Evolutionary conservation across 2,329 filamentous ascomycete species (phyloP), one percentile per base, ranked within the genome.

Genomic region (Xylaria hypoxylon): DNA sequence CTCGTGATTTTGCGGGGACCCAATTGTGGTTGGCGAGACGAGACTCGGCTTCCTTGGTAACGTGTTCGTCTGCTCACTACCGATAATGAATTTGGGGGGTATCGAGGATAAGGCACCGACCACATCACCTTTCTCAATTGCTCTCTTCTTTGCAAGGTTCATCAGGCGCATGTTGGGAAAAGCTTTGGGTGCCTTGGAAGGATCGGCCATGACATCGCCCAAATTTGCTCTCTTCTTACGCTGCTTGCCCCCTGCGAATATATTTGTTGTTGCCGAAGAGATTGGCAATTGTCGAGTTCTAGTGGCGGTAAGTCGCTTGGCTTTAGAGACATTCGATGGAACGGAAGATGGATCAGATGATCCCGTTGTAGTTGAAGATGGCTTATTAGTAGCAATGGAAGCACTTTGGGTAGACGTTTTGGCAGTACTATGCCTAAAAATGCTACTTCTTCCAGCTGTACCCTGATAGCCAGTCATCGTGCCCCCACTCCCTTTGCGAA

Each of bases 221-320:
- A 87, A 73, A 13, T 69, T 79, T 1, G 62, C 48, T 15, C 81
- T 77, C 22, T 72, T 71, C 67, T 80, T 83, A 33, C 71, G 75
- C 28, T 70, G 74, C 63, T 77, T 83, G 1, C 85, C 84, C 10
- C 78, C 78, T 6, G 74, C 68, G 53, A 87, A 87, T 1, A 87
- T 79, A 64, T 86, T 87, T 15, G 62, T 68, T 7, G 64, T 45
- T 51, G 26, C 56, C 28, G 53, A 62, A 26, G 60, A 38, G 47
- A 59, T 62, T 45, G 59, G 68, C 52, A 65, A 56, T 45, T 61
- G 72, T 33, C 63, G 67, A 47, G 63, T 75, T 57, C 72, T 73
- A 47, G 74, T 74, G 31, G 74, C 75, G 31, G 71, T 78, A 19
- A 70, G 67, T 47, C 59, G 65, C 56, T 73, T 76, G 15, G 70